Conservation (phyloP, 2,329 filamentous ascomycete genomes). For the Ophiosphaerella korrae region DNA sequence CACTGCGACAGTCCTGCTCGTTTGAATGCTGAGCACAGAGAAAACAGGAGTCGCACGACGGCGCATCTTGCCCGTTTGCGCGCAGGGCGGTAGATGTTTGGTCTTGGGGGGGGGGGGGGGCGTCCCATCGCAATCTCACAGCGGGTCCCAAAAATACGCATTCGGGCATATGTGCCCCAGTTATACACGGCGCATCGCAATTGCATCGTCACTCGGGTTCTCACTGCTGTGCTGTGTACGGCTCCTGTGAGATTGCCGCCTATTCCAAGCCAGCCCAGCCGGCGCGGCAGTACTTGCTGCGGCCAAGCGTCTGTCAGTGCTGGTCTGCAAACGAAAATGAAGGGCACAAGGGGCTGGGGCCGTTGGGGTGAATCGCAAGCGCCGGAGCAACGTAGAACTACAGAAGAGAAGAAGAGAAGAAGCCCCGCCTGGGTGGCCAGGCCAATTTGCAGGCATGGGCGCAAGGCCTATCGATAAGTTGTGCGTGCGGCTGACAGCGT, state of each 20-base stretch:
- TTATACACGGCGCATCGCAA: no score
- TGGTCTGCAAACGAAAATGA: neutral
- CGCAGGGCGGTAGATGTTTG: no score
- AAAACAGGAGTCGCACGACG: conserved; percentile 5
- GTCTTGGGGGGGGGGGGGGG: no score
- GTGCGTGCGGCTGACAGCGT: no score
- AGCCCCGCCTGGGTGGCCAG: no score
- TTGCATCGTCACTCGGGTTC: neutral
- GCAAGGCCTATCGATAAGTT: conserved; percentile 5
- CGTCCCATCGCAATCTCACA: conserved; percentile 17
- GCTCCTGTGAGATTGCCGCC: neutral
- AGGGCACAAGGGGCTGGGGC: no score
- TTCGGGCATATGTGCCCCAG: neutral
- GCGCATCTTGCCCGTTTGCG: conserved; percentile 1
- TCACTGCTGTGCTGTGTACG: no score
- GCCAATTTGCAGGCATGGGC: neutral
- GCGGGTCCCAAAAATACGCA: conserved; percentile 6
- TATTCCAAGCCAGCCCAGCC: neutral
- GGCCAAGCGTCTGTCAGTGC: no score
- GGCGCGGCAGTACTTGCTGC: neutral
- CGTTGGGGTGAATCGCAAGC: neutral
- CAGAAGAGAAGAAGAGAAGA: no score
- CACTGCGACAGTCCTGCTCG: conserved; percentile 7
- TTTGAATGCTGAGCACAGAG: conserved; percentile 5
- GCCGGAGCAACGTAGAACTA: neutral